Base-by-base conservation (phyloP, 495 filamentous ascomycete genomes). In the Podospora appendiculata region DNA sequence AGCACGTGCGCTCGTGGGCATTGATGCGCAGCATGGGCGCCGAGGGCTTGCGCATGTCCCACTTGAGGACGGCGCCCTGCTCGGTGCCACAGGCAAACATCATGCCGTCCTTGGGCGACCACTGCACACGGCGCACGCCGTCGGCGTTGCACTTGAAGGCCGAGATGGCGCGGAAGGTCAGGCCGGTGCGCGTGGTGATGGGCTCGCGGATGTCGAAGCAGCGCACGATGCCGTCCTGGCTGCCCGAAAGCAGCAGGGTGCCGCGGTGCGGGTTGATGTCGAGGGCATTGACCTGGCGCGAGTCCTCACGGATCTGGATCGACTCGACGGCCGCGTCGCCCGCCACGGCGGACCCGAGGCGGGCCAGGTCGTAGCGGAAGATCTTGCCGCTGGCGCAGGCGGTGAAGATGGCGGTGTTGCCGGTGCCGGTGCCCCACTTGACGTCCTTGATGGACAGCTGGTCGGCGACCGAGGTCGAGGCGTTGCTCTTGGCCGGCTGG, bases 11-110 rank as follows among this genome's bases (percentile, higher is more conserved):
- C 47, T 74, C 70, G 65, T 98, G 93, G 32, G 90, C 94, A 43
- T 86, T 84, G 55, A 96, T 87, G 58, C 85, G 86, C 48, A 94
- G 54, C 16, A 79, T 51, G 11, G 77, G 77, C 6, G 65, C 66
- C 17, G 45, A 59, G 13, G 63, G 38, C 55, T 74, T 78, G 8
- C 75, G 67, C 16, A 76, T 70, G 58, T 81, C 76, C 76, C 77
- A 81, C 57, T 79, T 79, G 49, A 75, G 58, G 8, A 95, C 78
- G 35, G 78, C 77, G 35, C 90, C 90, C 58, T 85, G 86, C 67
- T 97, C 93, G 45, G 93, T 94, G 25, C 86, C 86, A 60, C 88
- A 90, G 9, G 90, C 93, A 73, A 96, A 96, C 60, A 88, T 74
- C 52, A 89, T 76, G 14, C 83, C 90, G 56, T 95, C 88, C 35